Percentiles rank a stretch among this genome's conserved stretches.
phyloP scores from a whole-genome alignment of 805 yeast genomes.

The Metschnikowia baotianmanensis region DNA sequence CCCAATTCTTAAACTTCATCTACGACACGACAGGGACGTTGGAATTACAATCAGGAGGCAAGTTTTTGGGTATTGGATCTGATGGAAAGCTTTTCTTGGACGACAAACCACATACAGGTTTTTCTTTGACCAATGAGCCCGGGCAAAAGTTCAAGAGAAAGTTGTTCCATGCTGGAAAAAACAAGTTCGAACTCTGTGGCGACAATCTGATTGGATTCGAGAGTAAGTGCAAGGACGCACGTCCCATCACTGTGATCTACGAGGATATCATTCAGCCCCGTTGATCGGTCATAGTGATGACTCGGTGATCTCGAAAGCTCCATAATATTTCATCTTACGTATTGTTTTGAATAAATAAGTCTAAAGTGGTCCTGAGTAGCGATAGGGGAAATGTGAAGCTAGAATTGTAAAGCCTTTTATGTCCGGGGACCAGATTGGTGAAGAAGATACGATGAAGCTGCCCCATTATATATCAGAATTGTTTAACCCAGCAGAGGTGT shows the following conservation, averaged over 20 bases:
- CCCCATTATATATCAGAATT: too few relatives aligned
- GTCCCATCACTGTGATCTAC: conserved; percentile 1
- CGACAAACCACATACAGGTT: conserved; percentile 1
- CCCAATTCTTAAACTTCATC: neutral
- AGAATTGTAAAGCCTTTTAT: too few relatives aligned
- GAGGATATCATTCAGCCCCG: conserved; percentile 11
- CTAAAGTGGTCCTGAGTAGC: too few relatives aligned
- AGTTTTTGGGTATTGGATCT: conserved; percentile 1
- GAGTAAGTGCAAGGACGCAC: conserved; percentile 6
- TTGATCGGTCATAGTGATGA: neutral
- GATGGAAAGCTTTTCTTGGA: conserved; percentile 3
- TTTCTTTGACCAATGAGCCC: neutral
- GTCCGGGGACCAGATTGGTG: too few relatives aligned
- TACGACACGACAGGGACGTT: conserved; percentile 2
- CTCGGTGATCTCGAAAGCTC: neutral
- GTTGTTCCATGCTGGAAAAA: neutral
- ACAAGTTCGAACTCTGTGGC: conserved; percentile 5
- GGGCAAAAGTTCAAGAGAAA: neutral
- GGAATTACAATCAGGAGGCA: neutral
- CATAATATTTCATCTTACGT: neutral
- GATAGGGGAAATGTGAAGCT: too few relatives aligned
- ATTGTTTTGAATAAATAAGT: neutral
- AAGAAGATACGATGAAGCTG: too few relatives aligned
- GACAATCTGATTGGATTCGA: conserved; percentile 8
- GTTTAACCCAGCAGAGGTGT: too few relatives aligned